Evolutionary conservation across 352 stramenopile species (phyloP).

Genomic region (Phytophthora tentaculata): DNA sequence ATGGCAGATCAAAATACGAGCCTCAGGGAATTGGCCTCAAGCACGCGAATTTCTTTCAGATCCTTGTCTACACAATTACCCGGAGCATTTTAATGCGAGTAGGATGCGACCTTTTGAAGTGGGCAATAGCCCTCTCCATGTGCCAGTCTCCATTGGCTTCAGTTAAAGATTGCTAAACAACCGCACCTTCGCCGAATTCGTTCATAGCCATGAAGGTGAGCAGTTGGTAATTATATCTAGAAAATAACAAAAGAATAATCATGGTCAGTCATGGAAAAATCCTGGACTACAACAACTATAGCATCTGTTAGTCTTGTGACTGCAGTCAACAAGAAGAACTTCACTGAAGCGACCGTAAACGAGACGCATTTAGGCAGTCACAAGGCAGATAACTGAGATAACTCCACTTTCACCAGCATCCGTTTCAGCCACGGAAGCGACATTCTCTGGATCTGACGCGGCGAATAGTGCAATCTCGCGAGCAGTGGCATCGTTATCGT

Average conservation of each 20-base stretch:
- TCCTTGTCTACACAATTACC: background rate
- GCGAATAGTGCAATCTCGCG: too few relatives aligned
- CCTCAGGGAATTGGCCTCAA: constrained; percentile 18
- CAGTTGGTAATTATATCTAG: constrained; percentile 27
- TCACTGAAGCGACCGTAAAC: constrained; percentile 21
- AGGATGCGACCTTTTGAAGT: constrained; percentile 2
- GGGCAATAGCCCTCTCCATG: background rate
- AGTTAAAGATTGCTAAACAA: constrained; percentile 10
- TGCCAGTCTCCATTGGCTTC: constrained; percentile 5
- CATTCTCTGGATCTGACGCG: too few relatives aligned
- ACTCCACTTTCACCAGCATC: too few relatives aligned
- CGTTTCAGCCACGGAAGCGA: too few relatives aligned
- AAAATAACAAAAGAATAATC: constrained; percentile 4
- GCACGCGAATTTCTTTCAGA: constrained; percentile 5
- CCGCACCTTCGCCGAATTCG: constrained; percentile 16
- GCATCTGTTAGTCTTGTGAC: constrained; percentile 24
- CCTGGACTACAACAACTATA: background rate
- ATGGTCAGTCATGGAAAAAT: background rate
- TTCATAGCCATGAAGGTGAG: constrained; percentile 7
- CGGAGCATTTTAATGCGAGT: background rate
- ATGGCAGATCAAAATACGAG: constrained; percentile 21
- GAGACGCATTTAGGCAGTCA: constrained; percentile 6
- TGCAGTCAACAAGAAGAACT: constrained; percentile 18
- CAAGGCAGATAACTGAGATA: too few relatives aligned
- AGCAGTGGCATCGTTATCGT: too few relatives aligned